Evolutionary conservation across 2,329 filamentous ascomycete species (phyloP).

Genomic region (Ophiostoma piceae): DNA sequence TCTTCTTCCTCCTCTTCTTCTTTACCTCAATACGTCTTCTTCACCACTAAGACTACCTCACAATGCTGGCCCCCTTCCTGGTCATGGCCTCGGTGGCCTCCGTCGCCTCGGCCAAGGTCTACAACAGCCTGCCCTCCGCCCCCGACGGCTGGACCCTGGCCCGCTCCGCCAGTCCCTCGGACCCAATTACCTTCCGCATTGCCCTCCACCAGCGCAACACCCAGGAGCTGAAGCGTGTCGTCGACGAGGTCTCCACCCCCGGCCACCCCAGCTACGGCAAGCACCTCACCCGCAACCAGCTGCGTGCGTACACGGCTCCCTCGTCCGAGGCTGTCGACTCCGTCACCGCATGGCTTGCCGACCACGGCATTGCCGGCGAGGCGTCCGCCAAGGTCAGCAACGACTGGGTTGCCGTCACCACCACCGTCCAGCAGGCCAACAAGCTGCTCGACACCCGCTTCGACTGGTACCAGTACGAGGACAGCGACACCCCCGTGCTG

Average conservation of each 20-base stretch:
- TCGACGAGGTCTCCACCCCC: conserved; percentile 59
- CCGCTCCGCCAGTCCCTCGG: conserved; percentile 35
- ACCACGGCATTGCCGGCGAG: conserved; percentile 38
- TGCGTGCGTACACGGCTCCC: conserved; percentile 51
- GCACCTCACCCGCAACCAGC: conserved; percentile 56
- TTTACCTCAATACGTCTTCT: too few relatives aligned
- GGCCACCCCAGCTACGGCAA: conserved; percentile 54
- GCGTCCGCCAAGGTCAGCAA: conserved; percentile 40
- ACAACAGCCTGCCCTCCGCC: conserved; percentile 36
- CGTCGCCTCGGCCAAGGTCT: conserved; percentile 33
- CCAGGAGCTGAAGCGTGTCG: conserved; percentile 50
- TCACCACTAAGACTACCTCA: not conserved
- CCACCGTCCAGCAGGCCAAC: conserved; percentile 49
- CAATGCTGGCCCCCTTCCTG: conserved; percentile 29
- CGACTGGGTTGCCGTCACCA: conserved; percentile 58
- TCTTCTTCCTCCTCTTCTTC: not conserved
- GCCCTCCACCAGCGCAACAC: conserved; percentile 46
- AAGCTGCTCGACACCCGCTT: conserved; percentile 54
- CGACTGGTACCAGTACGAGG: conserved; percentile 47
- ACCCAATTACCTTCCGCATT: conserved; percentile 44
- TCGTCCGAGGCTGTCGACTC: conserved; percentile 42
- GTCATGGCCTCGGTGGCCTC: conserved; percentile 29
- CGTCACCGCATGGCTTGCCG: conserved; percentile 52
- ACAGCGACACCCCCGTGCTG: conserved; percentile 41
- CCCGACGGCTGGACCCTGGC: conserved; percentile 39